Percentiles rank a stretch among this genome's conserved stretches.
phyloP scores from a whole-genome alignment of 2,329 filamentous ascomycete species.

The Aspergillus aculeatinus region DNA sequence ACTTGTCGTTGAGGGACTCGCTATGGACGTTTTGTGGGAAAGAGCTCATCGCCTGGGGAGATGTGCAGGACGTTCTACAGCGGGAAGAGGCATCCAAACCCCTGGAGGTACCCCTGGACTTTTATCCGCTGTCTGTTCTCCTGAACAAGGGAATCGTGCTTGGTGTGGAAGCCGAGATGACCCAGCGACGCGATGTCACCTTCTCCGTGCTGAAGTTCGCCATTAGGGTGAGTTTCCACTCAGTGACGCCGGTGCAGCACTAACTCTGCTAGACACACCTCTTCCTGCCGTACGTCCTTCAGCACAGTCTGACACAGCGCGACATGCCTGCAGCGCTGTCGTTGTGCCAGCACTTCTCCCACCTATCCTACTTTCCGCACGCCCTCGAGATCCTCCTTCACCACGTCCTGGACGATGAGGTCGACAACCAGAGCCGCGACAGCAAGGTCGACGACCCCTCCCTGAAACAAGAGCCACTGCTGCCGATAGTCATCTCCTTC shows the following conservation, averaged over 20 bases:
- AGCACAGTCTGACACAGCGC: constrained; percentile 72
- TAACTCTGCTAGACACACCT: constrained; percentile 69
- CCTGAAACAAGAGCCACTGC: constrained; percentile 33
- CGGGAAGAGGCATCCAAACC: constrained; percentile 72
- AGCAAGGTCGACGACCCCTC: constrained; percentile 28
- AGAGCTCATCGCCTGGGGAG: constrained; percentile 83
- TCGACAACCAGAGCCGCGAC: constrained; percentile 59
- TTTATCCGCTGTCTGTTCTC: constrained; percentile 86
- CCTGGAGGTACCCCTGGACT: constrained; percentile 82
- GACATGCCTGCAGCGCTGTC: constrained; percentile 78
- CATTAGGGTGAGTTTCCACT: constrained; percentile 66
- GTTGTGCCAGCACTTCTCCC: constrained; percentile 79
- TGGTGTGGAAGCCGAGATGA: constrained; percentile 85
- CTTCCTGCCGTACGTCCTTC: constrained; percentile 84
- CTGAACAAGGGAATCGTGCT: constrained; percentile 87
- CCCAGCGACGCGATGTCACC: constrained; percentile 86
- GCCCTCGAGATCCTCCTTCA: constrained; percentile 90
- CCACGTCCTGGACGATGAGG: constrained; percentile 90
- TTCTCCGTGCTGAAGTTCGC: constrained; percentile 89
- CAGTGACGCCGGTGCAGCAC: not conserved
- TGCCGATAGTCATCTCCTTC: constrained; percentile 59
- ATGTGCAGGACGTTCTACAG: constrained; percentile 78
- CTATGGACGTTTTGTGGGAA: constrained; percentile 92
- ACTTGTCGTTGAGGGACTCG: constrained; percentile 72
- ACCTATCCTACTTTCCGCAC: constrained; percentile 88